Percentiles rank a stretch among this genome's conserved stretches.
phyloP scores from a whole-genome alignment of 352 stramenopile genomes.

The Globisporangium heterothallicum region DNA sequence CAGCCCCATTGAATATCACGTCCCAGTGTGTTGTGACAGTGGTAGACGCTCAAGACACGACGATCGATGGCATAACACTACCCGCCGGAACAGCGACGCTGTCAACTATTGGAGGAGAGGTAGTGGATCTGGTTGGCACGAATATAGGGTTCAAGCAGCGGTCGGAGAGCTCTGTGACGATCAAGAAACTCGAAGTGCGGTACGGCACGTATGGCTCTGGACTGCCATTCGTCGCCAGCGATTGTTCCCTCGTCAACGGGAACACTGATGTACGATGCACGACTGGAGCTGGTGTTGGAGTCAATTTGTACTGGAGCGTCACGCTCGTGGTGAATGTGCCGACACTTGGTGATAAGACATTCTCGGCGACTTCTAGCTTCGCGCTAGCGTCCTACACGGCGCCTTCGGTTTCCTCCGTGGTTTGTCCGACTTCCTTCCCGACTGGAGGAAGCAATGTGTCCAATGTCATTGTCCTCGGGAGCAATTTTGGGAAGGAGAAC shows the following conservation, averaged over 20 bases:
- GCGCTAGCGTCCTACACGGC: slow-evolving; percentile 31
- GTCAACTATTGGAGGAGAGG: slow-evolving; percentile 30
- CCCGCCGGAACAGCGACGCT: slow-evolving; percentile 5
- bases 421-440: slow-evolving; percentile 28
- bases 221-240: slow-evolving; percentile 25
- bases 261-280: slow-evolving; percentile 43
- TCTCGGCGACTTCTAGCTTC: slow-evolving; percentile 29
- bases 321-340: slow-evolving; percentile 39
- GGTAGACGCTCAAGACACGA: slow-evolving; percentile 5
- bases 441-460: slow-evolving; percentile 22
- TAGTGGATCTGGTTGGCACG: slow-evolving; percentile 29
- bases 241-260: slow-evolving; percentile 37
- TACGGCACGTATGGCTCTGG: slow-evolving; percentile 40
- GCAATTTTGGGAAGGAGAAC: slow-evolving; percentile 29
- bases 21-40: slow-evolving; percentile 4
- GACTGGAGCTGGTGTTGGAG: slow-evolving; percentile 30
- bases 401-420: slow-evolving; percentile 22
- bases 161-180: slow-evolving; percentile 21
- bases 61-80: slow-evolving; percentile 1
- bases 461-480: slow-evolving; percentile 38
- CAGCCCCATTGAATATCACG: background rate
- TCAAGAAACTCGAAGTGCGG: slow-evolving; percentile 33
- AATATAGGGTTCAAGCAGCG: slow-evolving; percentile 64
- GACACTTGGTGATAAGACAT: slow-evolving; percentile 28
- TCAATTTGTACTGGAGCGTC: slow-evolving; percentile 43